Evolutionary conservation across 1,284 basidiomycete genomes (phyloP).

Genomic region (Sphaerobolus stellatus): DNA sequence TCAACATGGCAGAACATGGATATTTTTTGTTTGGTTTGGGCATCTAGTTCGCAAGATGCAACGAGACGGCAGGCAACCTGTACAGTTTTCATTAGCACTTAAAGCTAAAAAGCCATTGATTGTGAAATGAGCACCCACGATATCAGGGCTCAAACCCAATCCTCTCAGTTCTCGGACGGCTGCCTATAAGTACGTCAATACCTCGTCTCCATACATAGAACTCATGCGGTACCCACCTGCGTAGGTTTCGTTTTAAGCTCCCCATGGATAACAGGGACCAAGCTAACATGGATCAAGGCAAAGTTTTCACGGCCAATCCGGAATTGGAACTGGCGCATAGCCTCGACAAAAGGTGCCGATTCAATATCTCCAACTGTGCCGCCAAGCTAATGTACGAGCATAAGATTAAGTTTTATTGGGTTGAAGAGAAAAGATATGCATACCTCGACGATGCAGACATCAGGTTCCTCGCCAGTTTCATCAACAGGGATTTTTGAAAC

Average conservation of each 20-base stretch:
- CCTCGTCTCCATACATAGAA: not conserved
- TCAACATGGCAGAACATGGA: constrained; percentile 99
- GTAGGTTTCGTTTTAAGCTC: constrained; percentile 99
- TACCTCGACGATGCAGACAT: constrained; percentile 97
- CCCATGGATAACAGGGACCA: constrained; percentile 96
- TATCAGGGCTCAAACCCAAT: constrained; percentile 89
- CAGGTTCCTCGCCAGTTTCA: constrained; percentile 89
- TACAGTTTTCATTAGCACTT: too few species aligned
- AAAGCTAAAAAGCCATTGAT: too few species aligned
- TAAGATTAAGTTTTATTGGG: not conserved
- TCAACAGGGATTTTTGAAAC: constrained; percentile 94
- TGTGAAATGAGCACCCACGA: constrained; percentile 70
- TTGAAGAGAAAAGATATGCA: constrained; percentile 18
- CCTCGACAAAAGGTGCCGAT: constrained; percentile 96
- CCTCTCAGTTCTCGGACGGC: constrained; percentile 94
- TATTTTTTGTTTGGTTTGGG: constrained; percentile 90
- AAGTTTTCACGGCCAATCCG: constrained; percentile 97
- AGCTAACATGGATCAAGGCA: constrained; percentile 95
- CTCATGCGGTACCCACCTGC: constrained; percentile 42
- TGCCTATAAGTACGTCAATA: constrained; percentile 39
- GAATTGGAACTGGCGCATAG: constrained; percentile 99
- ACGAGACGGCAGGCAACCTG: constrained; percentile 91
- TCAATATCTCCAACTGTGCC: constrained; percentile 97
- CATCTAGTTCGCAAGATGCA: constrained; percentile 70
- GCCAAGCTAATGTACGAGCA: constrained; percentile 63